Base-by-base conservation (phyloP, 768 basidiomycete species). In the Pisolithus orientalis region DNA sequence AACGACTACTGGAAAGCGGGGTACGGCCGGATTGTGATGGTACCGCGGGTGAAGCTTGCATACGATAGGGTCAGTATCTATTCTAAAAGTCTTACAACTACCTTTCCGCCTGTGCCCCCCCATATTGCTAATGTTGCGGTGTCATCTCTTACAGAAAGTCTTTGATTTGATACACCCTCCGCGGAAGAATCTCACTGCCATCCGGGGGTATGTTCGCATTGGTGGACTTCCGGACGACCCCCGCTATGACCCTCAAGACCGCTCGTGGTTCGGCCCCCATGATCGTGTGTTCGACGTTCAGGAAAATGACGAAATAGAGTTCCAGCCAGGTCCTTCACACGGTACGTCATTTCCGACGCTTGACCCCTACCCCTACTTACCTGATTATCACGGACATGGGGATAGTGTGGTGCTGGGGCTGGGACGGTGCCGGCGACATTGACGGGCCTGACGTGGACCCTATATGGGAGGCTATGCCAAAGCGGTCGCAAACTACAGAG, bases 351-450 rank as follows among this genome's bases (percentile, higher is more conserved):
- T 44, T 44, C 28, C 16, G 11, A 9, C 5, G 21, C 34, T 38
- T 32, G 10, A 5, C 21, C 4, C 16, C 32, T 37, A 16, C n/a
- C 32, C 24, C 17, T 29, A 24, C 27, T 29, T 28, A 25, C 14
- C 14, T 44, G 25, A 44, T 44, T 4, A 38, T 32, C 10, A 37
- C 17, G 9, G 14, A 24, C 37, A 45, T 50, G 55, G 45, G 1
- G 27, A 39, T 62, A 96, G 95, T 98, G 11, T 97, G 95, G 95
- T 98, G 95, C 65, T 97, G 95, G 95, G 95, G 95, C 17, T 99
- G 95, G 95, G 95, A 99, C 62, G 95, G 95, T 13, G 95, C 95
- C 3, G 95, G 95, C 17, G 95, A 99, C 64, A 79, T 99, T 24
- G 95, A 97, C 57, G 95, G 94, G 40, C 95, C 95, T 0, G 94